Percentiles rank a stretch among this genome's conserved stretches.
These are phyloP conservation scores for Diaporthe ilicicola DNA, from an alignment of 2,329 filamentous ascomycete genomes.

Conservation along the genomic window DNA sequence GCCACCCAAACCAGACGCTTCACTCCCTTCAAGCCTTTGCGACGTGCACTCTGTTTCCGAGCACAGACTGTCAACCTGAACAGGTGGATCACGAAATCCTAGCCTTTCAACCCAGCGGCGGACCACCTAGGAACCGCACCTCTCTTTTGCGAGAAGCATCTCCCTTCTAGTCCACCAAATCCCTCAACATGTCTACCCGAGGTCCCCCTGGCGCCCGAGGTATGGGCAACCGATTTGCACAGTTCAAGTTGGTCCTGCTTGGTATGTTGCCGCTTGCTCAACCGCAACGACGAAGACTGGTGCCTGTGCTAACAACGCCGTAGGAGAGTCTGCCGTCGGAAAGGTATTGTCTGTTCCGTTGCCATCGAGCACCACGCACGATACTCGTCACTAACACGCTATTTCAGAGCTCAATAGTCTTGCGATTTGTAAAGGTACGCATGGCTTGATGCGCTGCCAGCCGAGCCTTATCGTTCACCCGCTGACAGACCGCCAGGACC, in stretches of 20 bases:
- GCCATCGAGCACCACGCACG: background rate
- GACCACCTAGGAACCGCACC: conserved; percentile 32
- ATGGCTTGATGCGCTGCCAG: background rate
- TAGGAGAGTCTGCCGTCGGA: conserved; percentile 98
- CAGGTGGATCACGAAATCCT: conserved; percentile 22
- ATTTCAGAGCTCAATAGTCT: conserved; percentile 88
- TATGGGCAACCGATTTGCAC: conserved; percentile 87
- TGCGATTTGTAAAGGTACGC: conserved; percentile 94
- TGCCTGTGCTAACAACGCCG: conserved; percentile 47
- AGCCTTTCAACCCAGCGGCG: conserved; percentile 23
- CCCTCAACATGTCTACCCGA: conserved; percentile 81
- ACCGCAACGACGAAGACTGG: background rate
- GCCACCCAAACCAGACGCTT: background rate
- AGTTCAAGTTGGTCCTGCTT: conserved; percentile 98
- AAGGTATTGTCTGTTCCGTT: conserved; percentile 68
- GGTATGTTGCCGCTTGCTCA: conserved; percentile 66
- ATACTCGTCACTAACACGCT: conserved; percentile 40
- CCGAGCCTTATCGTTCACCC: background rate
- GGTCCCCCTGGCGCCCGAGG: conserved; percentile 69
- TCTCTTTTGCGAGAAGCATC: conserved; percentile 31
- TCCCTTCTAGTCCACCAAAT: conserved; percentile 31
- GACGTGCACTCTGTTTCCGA: conserved; percentile 4
- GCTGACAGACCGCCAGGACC: conserved; percentile 69
- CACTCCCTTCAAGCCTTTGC: too few species aligned
- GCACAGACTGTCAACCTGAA: background rate